Evolutionary conservation across 352 stramenopile genomes (phyloP).

Genomic region (Phytophthora ohioensis): DNA sequence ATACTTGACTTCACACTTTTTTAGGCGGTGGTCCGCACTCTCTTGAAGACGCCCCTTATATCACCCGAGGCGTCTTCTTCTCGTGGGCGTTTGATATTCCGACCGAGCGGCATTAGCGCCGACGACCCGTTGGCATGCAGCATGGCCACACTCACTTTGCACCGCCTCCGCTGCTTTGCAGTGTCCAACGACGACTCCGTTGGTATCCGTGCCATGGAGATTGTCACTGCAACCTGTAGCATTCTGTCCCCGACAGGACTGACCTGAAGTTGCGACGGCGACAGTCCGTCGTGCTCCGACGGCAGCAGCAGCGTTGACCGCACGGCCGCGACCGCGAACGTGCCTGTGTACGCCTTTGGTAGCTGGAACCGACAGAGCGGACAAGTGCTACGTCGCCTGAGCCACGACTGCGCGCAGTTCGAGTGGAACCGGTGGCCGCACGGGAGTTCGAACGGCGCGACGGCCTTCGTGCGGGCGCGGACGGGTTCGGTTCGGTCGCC

Average conservation of each 20-base stretch:
- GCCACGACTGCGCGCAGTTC: slow-evolving; percentile 93
- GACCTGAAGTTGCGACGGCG: slow-evolving; percentile 48
- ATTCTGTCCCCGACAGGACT: slow-evolving; percentile 38
- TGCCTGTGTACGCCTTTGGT: slow-evolving; percentile 69
- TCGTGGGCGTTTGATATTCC: slow-evolving; percentile 16
- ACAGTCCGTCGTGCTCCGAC: slow-evolving; percentile 49
- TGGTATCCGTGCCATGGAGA: slow-evolving; percentile 63
- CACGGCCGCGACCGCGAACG: slow-evolving; percentile 68
- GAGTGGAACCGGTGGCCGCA: slow-evolving; percentile 94
- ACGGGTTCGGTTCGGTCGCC: slow-evolving; percentile 43
- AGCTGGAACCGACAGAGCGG: slow-evolving; percentile 94
- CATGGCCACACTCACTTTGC: slow-evolving; percentile 69
- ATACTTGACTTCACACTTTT: no score
- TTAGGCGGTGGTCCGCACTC: slow-evolving; percentile 3
- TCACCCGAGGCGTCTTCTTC: slow-evolving; percentile 3
- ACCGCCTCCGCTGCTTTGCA: slow-evolving; percentile 39
- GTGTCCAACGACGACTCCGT: slow-evolving; percentile 41
- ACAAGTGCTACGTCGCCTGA: slow-evolving; percentile 90
- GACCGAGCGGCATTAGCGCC: background rate
- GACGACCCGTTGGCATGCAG: slow-evolving; percentile 54
- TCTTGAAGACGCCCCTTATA: slow-evolving; percentile 18
- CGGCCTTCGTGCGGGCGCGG: slow-evolving; percentile 30
- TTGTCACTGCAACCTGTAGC: slow-evolving; percentile 63
- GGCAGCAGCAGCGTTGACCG: slow-evolving; percentile 66
- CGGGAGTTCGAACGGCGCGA: slow-evolving; percentile 59